A percentile compares a stretch with the other conserved stretches of the same genome.
Evolutionary conservation across 225 moss, liverwort and hornwort genomes (phyloP).

Genomic region (Pseudisothecium myosuroides): DNA sequence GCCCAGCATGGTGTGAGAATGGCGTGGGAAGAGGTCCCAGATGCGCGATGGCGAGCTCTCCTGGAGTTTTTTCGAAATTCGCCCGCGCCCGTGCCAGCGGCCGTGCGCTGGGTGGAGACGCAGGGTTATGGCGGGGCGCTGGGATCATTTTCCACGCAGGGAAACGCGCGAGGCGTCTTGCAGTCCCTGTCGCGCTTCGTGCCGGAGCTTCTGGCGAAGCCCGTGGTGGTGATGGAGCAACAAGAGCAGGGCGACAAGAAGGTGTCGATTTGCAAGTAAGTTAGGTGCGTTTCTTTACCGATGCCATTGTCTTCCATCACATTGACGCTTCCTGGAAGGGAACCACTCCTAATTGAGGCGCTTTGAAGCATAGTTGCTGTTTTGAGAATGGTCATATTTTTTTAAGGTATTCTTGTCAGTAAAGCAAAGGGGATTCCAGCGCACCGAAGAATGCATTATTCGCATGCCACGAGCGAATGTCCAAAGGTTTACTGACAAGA

Average conservation of each 20-base stretch:
- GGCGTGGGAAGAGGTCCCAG: background rate
- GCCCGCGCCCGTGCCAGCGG: slow-evolving; percentile 48
- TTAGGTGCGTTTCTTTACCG: slow-evolving; percentile 14
- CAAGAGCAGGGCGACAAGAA: background rate
- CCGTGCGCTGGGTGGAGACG: slow-evolving; percentile 58
- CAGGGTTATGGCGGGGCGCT: slow-evolving; percentile 44
- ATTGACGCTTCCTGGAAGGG: background rate
- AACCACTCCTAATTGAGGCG: background rate
- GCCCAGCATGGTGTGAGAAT: background rate
- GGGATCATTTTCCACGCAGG: slow-evolving; percentile 11
- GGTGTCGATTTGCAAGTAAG: slow-evolving; percentile 38
- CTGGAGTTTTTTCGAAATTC: slow-evolving; percentile 40
- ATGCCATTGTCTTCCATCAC: background rate
- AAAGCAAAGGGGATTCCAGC: background rate
- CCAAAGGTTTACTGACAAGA: background rate
- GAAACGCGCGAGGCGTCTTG: slow-evolving; percentile 27
- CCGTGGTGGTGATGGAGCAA: slow-evolving; percentile 58
- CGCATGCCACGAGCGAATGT: background rate
- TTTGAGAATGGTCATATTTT: too few species aligned
- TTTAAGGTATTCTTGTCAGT: background rate
- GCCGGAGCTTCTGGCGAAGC: slow-evolving; percentile 55
- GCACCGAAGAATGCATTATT: background rate
- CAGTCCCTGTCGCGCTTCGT: slow-evolving; percentile 58
- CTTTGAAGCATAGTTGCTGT: background rate
- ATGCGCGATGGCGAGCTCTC: slow-evolving; percentile 32